Base-by-base conservation (phyloP, 2,329 filamentous ascomycete species). In the Ascochyta clinopodiicola region DNA sequence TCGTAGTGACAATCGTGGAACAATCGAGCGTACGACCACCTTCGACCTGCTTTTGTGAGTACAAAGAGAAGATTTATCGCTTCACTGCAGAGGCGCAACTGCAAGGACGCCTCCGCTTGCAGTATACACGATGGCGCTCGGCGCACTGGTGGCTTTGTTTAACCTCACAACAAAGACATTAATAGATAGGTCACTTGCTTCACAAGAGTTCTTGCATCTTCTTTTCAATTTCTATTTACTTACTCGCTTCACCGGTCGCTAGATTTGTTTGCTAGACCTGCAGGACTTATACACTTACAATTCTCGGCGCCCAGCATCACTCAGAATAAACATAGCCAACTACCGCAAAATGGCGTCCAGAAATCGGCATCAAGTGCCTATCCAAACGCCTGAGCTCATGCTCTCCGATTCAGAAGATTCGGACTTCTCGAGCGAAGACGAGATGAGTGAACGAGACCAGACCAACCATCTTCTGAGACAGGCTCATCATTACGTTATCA, bases 401-500 rank as follows among this genome's bases (percentile, higher is more conserved):
- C 22, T 44, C 25, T 61, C 52, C 12, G 57, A 54, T 17, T 38
- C 42, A 1, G 54, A 59, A 38, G 39, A 60, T 1, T 44, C 44
- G 6, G 38, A 47, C n/a, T 35, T 36, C 4, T 56, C 52, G 7
- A 56, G 38, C 27, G 51, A 58, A 13, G 56, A 54, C 13, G 50
- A 54, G 6, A 31, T 45, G 31, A 56, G 44, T 12, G 43, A 54
- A 24, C 51, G 48, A 17, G 40, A 64, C 0, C 19, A 49, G 42
- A 71, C 68, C 39, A 50, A 74, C 39, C 52, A 44, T 13, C 63
- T 63, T 32, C 61, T 74, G 10, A 56, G 51, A 19, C 63, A 69
- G 58, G 69, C 70, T 2, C 65, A 73, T 43, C 58, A 55, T 22
- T 74, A 74, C 51, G 42, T 74, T 34, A 39, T 50, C 17, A 34